Conservation (phyloP, 2,329 filamentous ascomycete species). For the Fusarium sp. region DNA sequence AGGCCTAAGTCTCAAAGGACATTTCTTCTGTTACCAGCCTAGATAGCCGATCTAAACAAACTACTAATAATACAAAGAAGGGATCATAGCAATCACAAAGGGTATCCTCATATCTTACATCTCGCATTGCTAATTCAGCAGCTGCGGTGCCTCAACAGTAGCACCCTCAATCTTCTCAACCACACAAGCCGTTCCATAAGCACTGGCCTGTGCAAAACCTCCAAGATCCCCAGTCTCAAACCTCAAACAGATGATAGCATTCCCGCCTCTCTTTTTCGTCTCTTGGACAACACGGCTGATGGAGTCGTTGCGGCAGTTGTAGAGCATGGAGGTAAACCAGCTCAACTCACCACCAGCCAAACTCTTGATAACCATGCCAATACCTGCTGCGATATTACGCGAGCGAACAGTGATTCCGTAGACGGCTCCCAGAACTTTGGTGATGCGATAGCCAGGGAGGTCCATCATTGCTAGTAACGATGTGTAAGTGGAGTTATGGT, state of each 20-base stretch:
- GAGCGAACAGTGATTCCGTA: conserved; percentile 68
- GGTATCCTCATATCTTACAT: background rate
- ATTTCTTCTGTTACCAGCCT: no score
- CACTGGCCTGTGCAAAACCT: conserved; percentile 68
- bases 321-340: conserved; percentile 70
- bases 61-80: background rate
- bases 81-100: background rate
- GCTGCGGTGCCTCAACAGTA: conserved; percentile 44
- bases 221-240: conserved; percentile 68
- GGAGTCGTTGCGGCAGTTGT: conserved; percentile 69
- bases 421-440: conserved; percentile 67
- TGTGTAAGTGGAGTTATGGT: background rate
- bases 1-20: no score
- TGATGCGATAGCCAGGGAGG: conserved; percentile 69
- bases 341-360: conserved; percentile 68
- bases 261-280: conserved; percentile 67
- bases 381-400: conserved; percentile 67
- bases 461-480: conserved; percentile 65
- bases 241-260: conserved; percentile 68
- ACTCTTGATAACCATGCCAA: conserved; percentile 67
- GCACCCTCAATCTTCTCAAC: conserved; percentile 64
- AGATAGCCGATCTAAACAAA: background rate
- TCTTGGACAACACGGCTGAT: conserved; percentile 66
- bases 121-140: conserved; percentile 8
- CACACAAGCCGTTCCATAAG: conserved; percentile 69